These are phyloP conservation scores for Fraxinus nigra DNA, from an alignment of 305 asterid genomes.

Conservation along the genomic window DNA sequence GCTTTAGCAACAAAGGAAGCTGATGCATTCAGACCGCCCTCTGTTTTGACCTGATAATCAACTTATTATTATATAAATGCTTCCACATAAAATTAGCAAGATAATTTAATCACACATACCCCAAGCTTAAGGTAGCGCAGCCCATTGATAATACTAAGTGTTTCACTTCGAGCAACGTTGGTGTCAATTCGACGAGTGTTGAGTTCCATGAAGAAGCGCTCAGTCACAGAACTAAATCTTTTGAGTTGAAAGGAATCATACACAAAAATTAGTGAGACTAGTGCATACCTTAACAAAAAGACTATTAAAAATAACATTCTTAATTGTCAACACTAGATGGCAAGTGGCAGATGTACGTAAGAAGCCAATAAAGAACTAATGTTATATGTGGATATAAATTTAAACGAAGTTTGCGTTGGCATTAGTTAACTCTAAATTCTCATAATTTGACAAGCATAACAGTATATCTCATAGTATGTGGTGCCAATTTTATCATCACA, in stretches of 20 bases:
- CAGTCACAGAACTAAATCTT: slow-evolving; percentile 99
- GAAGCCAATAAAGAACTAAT: slow-evolving; percentile 7
- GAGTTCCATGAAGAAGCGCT: slow-evolving; percentile 98
- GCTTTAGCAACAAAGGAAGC: slow-evolving; percentile 99
- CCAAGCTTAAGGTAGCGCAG: slow-evolving; percentile 99
- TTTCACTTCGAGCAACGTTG: slow-evolving; percentile 89
- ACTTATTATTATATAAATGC: slow-evolving; percentile 31
- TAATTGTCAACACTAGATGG: slow-evolving; percentile 13
- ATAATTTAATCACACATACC: slow-evolving; percentile 51
- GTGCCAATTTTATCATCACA: slow-evolving; percentile 13
- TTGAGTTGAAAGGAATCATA: slow-evolving; percentile 30
- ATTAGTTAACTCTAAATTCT: background rate
- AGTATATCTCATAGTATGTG: background rate
- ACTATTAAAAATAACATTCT: slow-evolving; percentile 18
- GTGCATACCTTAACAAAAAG: slow-evolving; percentile 16
- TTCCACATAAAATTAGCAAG: slow-evolving; percentile 22
- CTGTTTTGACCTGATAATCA: slow-evolving; percentile 87
- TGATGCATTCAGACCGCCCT: slow-evolving; percentile 97
- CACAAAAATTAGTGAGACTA: slow-evolving; percentile 26
- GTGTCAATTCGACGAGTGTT: slow-evolving; percentile 96
- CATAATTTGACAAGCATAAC: slow-evolving; percentile 10
- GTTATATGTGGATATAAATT: slow-evolving; percentile 2
- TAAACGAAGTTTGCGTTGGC: background rate
- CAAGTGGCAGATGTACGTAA: slow-evolving; percentile 7
- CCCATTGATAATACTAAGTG: slow-evolving; percentile 94